Base-by-base conservation (phyloP, 169 alveolate genomes). In the Perkinsus olseni region DNA sequence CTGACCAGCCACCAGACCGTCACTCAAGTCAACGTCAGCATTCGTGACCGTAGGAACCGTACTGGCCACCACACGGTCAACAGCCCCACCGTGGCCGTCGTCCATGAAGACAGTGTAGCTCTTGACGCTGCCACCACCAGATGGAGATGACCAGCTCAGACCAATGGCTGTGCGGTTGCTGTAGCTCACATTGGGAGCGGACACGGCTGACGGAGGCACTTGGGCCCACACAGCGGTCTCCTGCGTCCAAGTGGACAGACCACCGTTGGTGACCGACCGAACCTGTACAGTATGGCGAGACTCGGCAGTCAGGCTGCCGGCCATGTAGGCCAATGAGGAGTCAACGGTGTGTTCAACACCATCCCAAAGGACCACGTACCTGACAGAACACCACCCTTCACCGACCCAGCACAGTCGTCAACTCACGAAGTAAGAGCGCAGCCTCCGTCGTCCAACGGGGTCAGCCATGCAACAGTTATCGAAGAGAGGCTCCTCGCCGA, bases 401-500 rank as follows among this genome's bases (percentile, higher is more conserved):
- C 1, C 82, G 36, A 0, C 28, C 37, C 82, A 62, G 17, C 31
- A 13, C 10, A 21, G 37, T 28, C 28, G 31, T 4, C 0, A 1
- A 24, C 82, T 62, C 82, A 62, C 82, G 82, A 62, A 1, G 37
- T 62, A 3, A 62, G 13, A 4, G 82, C 1, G 31, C 82, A 62
- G 13, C 93, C 93, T 0, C 93, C 93, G 93, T 91, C 93, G 74
- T 91, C 93, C 93, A 91, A 45, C 20, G 93, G 93, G 31, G 93
- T 36, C 38, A 91, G 39, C 93, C 93, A 91, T 20, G 93, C 82
- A 0, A 62, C 36, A 28, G 82, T 31, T 6, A 36, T 91, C 24
- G 93, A 48, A 40, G 40, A 0, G 38, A 28, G 37, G 39, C 93
- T 28, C 39, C 93, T n/a, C 74, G 74, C 0, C 38, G 74, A 48